Evolutionary conservation across 352 stramenopile genomes (phyloP).

Genomic region (Aphanomyces invadans): DNA sequence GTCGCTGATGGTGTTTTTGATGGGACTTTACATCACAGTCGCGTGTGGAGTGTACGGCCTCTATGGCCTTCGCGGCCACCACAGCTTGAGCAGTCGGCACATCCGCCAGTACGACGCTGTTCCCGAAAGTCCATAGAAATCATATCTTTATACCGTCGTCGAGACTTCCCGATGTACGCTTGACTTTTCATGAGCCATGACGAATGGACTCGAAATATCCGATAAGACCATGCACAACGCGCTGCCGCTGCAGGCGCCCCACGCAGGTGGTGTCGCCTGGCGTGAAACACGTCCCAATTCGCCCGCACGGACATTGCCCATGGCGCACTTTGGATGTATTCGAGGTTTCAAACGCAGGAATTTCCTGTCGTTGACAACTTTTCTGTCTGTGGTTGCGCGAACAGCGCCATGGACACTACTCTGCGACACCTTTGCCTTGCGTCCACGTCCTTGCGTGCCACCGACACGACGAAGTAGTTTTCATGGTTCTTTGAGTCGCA

Average conservation of each 20-base stretch:
- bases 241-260: not conserved
- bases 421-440: slow-evolving; percentile 48
- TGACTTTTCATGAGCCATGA: too few relatives aligned
- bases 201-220: too few relatives aligned
- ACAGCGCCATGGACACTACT: not conserved
- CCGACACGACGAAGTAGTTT: slow-evolving; percentile 17
- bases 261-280: not conserved
- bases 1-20: slow-evolving; percentile 48
- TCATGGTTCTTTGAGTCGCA: slow-evolving; percentile 23
- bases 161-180: too few relatives aligned
- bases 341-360: too few relatives aligned
- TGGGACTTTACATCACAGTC: slow-evolving; percentile 56
- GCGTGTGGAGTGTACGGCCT: slow-evolving; percentile 53
- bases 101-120: not conserved
- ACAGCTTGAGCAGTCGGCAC: slow-evolving; percentile 63
- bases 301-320: not conserved
- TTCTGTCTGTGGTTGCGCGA: too few relatives aligned
- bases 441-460: slow-evolving; percentile 19
- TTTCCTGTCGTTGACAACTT: too few relatives aligned
- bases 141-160: too few relatives aligned
- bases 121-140: slow-evolving; percentile 2
- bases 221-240: too few relatives aligned
- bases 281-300: not conserved
- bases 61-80: slow-evolving; percentile 49
- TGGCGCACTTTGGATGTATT: not conserved